Base-by-base conservation (phyloP, 306 rosid genomes). In the Vigna hirtella region DNA sequence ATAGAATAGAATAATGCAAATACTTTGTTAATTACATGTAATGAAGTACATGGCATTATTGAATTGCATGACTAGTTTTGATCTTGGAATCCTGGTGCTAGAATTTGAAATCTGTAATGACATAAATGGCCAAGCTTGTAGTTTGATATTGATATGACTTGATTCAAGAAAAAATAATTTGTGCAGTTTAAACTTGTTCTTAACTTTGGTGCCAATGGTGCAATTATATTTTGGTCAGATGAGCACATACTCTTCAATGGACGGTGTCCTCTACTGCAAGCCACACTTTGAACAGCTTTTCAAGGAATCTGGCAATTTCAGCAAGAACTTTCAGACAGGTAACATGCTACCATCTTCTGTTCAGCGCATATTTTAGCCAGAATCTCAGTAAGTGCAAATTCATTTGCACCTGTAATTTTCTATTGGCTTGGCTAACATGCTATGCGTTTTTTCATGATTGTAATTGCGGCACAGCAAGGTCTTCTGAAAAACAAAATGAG, bases 281-380 rank as follows among this genome's bases (percentile, higher is more conserved):
- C 73, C 93, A 73, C 99, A 95, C 76, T 95, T 95, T 80, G 99
- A 95, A 82, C 99, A 95, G 53, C 98, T 95, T 83, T 95, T 93
- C 84, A 95, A 95, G 87, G 98, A 95, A 86, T 95, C 98, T 56
- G 99, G 99, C 61, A 95, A 93, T 90, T 95, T 95, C 86, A 90
- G 97, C 90, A 95, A 95, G 94, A 95, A 95, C 82, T 95, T 95
- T 49, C 97, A 90, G 6, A 17, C 71, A 43, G 76, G 97, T 89
- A 69, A 43, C 28, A 62, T 62, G 36, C 9, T 20, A 55, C 17
- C 55, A 62, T 74, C 30, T 74, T 67, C 0, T 53, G 7, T 24
- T 68, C 62, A 20, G 18, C 43, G 36, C 8, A 17, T 58, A n/a
- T 36, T 36, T 75, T 72, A 40, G 22, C 4, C 40, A 30, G 30